Conservation (phyloP, 768 basidiomycete species). For the Omphalotus guepiniiformis region DNA sequence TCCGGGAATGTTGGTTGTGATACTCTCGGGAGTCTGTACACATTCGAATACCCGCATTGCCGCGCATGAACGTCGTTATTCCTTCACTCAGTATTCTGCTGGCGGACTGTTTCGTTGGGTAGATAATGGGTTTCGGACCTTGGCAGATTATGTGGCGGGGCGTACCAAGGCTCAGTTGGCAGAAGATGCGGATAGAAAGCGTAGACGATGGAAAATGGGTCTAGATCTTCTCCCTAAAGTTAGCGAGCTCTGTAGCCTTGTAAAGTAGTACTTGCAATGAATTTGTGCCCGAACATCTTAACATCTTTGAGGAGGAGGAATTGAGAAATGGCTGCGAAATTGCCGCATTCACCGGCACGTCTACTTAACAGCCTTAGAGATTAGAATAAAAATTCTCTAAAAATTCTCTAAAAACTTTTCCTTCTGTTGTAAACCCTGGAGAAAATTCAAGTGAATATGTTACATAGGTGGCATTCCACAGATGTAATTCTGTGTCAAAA, state of each 20-base stretch:
- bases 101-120: conserved; percentile 18
- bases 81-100: conserved; percentile 23
- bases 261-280: no score
- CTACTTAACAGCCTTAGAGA: background rate
- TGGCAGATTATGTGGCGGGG: no score
- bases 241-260: background rate
- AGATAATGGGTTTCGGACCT: no score
- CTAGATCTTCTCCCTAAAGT: background rate
- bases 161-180: background rate
- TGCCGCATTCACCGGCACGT: background rate
- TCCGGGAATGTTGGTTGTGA: conserved; percentile 13
- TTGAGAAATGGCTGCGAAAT: background rate
- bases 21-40: conserved; percentile 20
- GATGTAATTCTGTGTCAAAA: no score
- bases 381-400: background rate
- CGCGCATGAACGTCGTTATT: conserved; percentile 15
- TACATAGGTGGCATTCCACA: no score
- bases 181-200: background rate
- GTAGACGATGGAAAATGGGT: background rate
- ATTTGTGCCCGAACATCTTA: no score
- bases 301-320: no score
- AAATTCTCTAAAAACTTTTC: background rate
- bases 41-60: conserved; percentile 16
- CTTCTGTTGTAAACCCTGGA: conserved; percentile 23
- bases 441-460: conserved; percentile 28